A percentile compares a stretch with the other conserved stretches of the same genome.
Evolutionary conservation across 225 moss, liverwort and hornwort genomes (phyloP).

Genomic region (Physcomitrellopsis africana): DNA sequence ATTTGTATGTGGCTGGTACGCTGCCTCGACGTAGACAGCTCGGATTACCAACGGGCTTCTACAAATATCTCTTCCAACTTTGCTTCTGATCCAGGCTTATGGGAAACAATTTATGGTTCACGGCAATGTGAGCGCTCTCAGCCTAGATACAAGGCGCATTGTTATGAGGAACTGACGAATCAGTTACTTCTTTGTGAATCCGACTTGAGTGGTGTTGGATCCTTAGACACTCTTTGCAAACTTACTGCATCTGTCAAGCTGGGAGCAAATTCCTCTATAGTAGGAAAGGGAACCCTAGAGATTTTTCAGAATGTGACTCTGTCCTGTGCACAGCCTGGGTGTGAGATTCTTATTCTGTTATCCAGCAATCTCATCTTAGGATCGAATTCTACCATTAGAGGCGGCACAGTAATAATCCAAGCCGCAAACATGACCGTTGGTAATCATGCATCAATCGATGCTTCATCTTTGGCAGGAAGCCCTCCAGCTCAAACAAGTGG

Average conservation of each 20-base stretch:
- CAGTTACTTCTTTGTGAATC: conserved; percentile 63
- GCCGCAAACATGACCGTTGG: conserved; percentile 55
- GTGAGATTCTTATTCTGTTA: conserved; percentile 61
- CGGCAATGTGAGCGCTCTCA: conserved; percentile 20
- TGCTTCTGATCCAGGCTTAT: conserved; percentile 5
- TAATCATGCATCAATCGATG: conserved; percentile 43
- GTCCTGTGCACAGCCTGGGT: conserved; percentile 49
- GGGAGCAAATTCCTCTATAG: conserved; percentile 43
- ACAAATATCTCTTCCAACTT: conserved; percentile 4
- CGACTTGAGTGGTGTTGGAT: conserved; percentile 60
- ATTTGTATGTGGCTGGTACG: conserved; percentile 4
- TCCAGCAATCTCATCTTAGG: conserved; percentile 54
- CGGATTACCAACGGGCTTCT: neutral
- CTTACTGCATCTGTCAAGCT: conserved; percentile 42
- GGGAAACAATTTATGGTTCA: neutral
- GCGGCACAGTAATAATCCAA: conserved; percentile 63
- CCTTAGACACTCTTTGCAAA: conserved; percentile 52
- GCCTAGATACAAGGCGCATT: conserved; percentile 24
- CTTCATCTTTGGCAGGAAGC: conserved; percentile 60
- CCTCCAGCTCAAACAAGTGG: conserved; percentile 73
- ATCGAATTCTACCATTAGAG: conserved; percentile 46
- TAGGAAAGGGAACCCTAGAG: conserved; percentile 59
- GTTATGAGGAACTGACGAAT: conserved; percentile 23
- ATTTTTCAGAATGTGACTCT: conserved; percentile 42
- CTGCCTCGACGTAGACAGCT: conserved; percentile 14